phyloP scores from a whole-genome alignment of 441 rosid species.

The Dalechampia spathulata region DNA sequence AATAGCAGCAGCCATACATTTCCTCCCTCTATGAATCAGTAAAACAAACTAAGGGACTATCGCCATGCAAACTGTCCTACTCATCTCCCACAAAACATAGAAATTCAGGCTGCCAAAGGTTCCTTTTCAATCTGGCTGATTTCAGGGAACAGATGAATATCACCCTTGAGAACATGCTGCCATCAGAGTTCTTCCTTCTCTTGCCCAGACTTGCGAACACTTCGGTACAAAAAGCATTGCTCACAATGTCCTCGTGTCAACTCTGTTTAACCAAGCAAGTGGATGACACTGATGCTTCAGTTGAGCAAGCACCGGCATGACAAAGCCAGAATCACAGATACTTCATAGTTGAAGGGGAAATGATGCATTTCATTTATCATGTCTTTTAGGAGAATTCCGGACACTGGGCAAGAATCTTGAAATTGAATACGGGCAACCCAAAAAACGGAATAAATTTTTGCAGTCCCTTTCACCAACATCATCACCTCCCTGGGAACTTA shows the following conservation, averaged over 20 bases:
- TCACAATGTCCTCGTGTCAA: neutral
- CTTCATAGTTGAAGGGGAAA: too few species aligned
- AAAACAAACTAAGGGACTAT: neutral
- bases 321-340: neutral
- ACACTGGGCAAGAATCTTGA: constrained; percentile 41
- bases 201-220: too few species aligned
- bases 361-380: constrained; percentile 34
- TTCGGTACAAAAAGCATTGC: too few species aligned
- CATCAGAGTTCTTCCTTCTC: neutral
- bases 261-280: neutral
- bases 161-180: neutral
- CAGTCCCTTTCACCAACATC: constrained; percentile 51
- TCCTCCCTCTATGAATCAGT: neutral
- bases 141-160: neutral
- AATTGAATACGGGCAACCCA: constrained; percentile 51
- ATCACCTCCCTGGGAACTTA: constrained; percentile 44
- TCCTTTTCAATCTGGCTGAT: neutral
- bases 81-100: neutral
- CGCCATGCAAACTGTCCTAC: neutral
- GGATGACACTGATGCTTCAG: neutral
- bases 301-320: too few species aligned
- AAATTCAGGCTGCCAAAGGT: neutral
- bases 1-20: neutral
- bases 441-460: constrained; percentile 58
- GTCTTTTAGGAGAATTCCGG: constrained; percentile 49